phyloP scores from a whole-genome alignment of 2,329 filamentous ascomycete species.

The Penicillium digitatum region DNA sequence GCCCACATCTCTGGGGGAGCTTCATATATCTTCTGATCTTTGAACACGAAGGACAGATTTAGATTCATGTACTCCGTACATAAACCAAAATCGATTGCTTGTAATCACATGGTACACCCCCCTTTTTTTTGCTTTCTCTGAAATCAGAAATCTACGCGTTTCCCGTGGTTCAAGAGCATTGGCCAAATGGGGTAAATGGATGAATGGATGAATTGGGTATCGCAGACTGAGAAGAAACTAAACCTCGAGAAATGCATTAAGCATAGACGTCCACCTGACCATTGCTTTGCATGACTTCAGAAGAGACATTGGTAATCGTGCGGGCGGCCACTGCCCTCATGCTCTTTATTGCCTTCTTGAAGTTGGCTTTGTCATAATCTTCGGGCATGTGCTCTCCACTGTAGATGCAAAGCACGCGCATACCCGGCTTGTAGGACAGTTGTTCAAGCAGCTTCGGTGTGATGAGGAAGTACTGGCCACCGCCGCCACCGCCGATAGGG shows the following conservation, averaged over 20 bases:
- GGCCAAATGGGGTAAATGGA: not conserved
- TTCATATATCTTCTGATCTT: not conserved
- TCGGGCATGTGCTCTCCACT: conserved; percentile 65
- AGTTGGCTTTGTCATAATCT: conserved; percentile 38
- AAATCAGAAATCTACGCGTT: not conserved
- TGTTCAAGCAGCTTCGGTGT: conserved; percentile 92
- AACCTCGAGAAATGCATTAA: conserved; percentile 15
- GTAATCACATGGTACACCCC: not conserved
- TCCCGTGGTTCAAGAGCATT: not conserved
- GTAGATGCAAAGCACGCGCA: conserved; percentile 91
- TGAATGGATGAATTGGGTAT: conserved; percentile 11
- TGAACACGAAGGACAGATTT: no score
- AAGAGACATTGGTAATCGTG: conserved; percentile 10
- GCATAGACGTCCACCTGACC: conserved; percentile 21
- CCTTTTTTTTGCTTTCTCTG: no score
- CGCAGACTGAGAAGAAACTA: conserved; percentile 7
- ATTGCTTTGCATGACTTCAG: conserved; percentile 11
- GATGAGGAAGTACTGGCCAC: conserved; percentile 86
- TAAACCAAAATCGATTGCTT: no score
- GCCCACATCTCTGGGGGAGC: not conserved
- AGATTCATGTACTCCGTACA: no score
- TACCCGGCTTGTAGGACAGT: conserved; percentile 79
- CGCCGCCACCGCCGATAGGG: conserved; percentile 35
- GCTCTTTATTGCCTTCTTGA: conserved; percentile 33
- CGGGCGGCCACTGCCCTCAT: conserved; percentile 32